Conservation (phyloP, 106 monocot genomes). For the Dioscorea alata region DNA sequence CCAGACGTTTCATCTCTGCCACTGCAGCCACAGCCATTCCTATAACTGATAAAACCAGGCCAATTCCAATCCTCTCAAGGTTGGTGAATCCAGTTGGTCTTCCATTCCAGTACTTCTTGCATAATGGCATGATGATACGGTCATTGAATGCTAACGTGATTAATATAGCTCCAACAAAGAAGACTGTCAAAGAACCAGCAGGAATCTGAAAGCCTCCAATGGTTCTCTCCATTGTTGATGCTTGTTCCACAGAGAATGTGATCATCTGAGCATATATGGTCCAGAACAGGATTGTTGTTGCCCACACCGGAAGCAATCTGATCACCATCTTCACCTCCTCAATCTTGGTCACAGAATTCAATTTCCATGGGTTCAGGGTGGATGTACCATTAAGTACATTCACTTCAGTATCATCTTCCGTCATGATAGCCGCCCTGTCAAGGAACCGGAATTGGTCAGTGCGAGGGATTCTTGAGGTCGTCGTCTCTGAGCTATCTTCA, state of each 20-base stretch:
- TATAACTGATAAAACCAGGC: conserved; percentile 34
- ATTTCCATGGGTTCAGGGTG: conserved; percentile 44
- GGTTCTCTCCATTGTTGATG: conserved; percentile 53
- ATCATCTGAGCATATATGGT: conserved; percentile 88
- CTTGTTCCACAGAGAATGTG: conserved; percentile 88
- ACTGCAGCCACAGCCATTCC: conserved; percentile 58
- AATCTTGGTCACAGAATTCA: conserved; percentile 57
- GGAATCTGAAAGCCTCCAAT: conserved; percentile 64
- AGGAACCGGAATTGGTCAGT: conserved; percentile 51
- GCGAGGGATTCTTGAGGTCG: conserved; percentile 29
- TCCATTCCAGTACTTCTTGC: conserved; percentile 31
- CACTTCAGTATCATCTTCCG: conserved; percentile 25
- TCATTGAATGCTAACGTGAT: conserved; percentile 58
- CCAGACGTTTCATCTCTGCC: conserved; percentile 39
- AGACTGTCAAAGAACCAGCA: conserved; percentile 64
- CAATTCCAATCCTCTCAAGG: conserved; percentile 56
- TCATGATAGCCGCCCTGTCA: conserved; percentile 60
- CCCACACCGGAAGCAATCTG: conserved; percentile 75
- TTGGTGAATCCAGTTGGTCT: conserved; percentile 41
- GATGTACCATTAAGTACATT: not conserved
- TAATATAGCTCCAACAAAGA: conserved; percentile 65
- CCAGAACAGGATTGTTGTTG: conserved; percentile 85
- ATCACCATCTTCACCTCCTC: conserved; percentile 95
- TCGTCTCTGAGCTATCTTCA: conserved; percentile 23
- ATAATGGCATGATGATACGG: conserved; percentile 52